Evolutionary conservation across 192 early-diverging fungal species (phyloP).

Genomic region (Ambispora gerdemannii): DNA sequence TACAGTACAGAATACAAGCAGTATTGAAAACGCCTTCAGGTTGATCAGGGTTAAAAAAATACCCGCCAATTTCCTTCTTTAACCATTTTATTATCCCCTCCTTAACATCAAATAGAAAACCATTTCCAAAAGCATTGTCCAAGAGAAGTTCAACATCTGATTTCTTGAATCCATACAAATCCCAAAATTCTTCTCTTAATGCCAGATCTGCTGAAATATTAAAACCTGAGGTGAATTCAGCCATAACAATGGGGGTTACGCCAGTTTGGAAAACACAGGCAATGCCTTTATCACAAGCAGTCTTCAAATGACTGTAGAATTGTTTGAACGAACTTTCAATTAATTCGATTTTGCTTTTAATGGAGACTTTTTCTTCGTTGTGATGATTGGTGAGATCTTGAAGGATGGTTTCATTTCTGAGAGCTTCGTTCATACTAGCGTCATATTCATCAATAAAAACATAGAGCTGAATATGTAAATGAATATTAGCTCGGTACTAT

Average conservation of each 20-base stretch:
- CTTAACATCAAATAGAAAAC: slow-evolving; percentile 11
- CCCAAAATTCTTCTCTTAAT: slow-evolving; percentile 22
- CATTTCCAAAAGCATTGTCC: slow-evolving; percentile 10
- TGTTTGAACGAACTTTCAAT: too few relatives aligned
- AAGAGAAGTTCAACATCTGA: slow-evolving; percentile 24
- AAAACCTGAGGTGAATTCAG: slow-evolving; percentile 22
- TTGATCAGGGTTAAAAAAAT: slow-evolving; percentile 19
- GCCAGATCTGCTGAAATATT: slow-evolving; percentile 8
- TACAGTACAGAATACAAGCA: slow-evolving; percentile 4
- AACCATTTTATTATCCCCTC: slow-evolving; percentile 27
- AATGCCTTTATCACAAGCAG: slow-evolving; percentile 7
- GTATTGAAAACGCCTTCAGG: slow-evolving; percentile 6
- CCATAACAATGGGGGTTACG: not conserved
- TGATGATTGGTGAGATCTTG: not conserved
- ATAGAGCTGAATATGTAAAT: slow-evolving; percentile 17
- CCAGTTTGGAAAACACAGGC: slow-evolving; percentile 24
- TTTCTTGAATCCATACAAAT: slow-evolving; percentile 20
- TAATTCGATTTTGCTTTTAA: slow-evolving; percentile 17
- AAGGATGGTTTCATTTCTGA: slow-evolving; percentile 18
- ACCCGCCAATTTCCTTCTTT: slow-evolving; percentile 10
- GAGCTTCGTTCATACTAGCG: slow-evolving; percentile 6
- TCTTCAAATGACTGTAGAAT: slow-evolving; percentile 1
- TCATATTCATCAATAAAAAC: slow-evolving; percentile 25
- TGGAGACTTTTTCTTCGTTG: too few relatives aligned
- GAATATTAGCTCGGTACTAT: slow-evolving; percentile 1